Percentiles rank a stretch among this genome's conserved stretches.
Conservation (phyloP, 2,329 filamentous ascomycete species). For the Xylariaceae sp. region DNA sequence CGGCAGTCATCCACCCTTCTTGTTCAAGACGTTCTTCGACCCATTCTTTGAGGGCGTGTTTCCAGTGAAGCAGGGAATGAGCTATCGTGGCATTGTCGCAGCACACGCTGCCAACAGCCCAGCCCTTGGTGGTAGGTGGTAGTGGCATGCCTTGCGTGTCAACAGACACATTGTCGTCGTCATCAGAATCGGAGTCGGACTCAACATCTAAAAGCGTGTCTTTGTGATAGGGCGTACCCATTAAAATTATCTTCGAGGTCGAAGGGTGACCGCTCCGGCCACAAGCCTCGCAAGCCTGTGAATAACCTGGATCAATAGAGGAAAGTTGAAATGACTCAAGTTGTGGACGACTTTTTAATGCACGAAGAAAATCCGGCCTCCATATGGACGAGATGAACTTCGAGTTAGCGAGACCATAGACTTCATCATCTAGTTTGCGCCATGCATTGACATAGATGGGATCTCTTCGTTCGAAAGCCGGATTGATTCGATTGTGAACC, state of each 20-base stretch:
- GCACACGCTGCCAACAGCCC: slow-evolving; percentile 38
- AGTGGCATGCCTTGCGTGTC: slow-evolving; percentile 38
- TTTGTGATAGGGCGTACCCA: slow-evolving; percentile 60
- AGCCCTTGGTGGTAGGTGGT: slow-evolving; percentile 35
- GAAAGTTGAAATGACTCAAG: slow-evolving; percentile 45
- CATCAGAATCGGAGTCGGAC: slow-evolving; percentile 31
- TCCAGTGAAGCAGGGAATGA: slow-evolving; percentile 71
- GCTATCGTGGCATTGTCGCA: slow-evolving; percentile 57
- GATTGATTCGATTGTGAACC: slow-evolving; percentile 72
- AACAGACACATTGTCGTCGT: slow-evolving; percentile 32
- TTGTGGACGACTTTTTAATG: slow-evolving; percentile 60
- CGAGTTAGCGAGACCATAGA: slow-evolving; percentile 59
- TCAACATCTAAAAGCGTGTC: slow-evolving; percentile 61
- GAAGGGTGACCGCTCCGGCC: slow-evolving; percentile 64
- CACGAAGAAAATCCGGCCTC: slow-evolving; percentile 59
- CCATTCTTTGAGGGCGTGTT: slow-evolving; percentile 65
- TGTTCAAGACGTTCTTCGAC: slow-evolving; percentile 56
- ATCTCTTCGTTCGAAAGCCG: slow-evolving; percentile 56
- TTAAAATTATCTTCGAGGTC: slow-evolving; percentile 57
- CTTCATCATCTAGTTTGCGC: slow-evolving; percentile 65
- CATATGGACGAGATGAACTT: slow-evolving; percentile 69
- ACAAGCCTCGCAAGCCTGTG: slow-evolving; percentile 61
- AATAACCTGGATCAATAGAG: slow-evolving; percentile 30
- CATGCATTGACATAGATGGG: slow-evolving; percentile 64
- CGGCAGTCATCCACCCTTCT: slow-evolving; percentile 52